Evolutionary conservation across 495 filamentous ascomycete genomes (phyloP).

Genomic region (Astrothelium subdiscretum): DNA sequence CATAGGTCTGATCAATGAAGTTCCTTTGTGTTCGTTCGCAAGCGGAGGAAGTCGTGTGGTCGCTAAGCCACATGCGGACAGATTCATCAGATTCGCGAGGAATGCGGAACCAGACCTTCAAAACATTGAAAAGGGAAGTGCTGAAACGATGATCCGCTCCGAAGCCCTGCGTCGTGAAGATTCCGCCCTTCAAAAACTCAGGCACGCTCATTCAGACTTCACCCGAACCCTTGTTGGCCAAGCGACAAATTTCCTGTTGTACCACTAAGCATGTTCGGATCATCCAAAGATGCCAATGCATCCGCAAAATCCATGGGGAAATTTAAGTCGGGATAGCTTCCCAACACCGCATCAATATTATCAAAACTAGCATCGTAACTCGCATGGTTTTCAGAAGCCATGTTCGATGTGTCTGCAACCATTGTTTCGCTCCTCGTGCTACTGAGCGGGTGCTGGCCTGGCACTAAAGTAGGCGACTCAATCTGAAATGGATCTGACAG

Average conservation of each 20-base stretch:
- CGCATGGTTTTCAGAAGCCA: background rate
- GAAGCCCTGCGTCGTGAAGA: too few relatives aligned
- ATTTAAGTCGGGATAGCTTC: slow-evolving; percentile 1
- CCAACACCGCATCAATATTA: background rate
- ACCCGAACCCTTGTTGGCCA: too few relatives aligned
- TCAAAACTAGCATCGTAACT: background rate
- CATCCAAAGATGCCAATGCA: background rate
- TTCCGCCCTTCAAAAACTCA: too few relatives aligned
- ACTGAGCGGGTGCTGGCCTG: background rate
- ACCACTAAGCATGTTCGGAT: background rate
- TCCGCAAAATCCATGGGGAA: background rate
- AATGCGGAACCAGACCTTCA: background rate
- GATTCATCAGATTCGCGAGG: background rate
- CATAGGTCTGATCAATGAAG: too few relatives aligned
- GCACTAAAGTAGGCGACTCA: background rate
- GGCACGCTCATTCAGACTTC: too few relatives aligned
- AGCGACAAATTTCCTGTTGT: background rate
- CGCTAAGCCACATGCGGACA: background rate
- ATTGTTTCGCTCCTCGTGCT: background rate
- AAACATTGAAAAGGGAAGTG: too few relatives aligned
- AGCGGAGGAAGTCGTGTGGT: background rate
- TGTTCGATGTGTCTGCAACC: background rate
- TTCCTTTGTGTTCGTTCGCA: background rate
- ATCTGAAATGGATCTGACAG: background rate
- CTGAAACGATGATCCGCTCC: too few relatives aligned